These are phyloP conservation scores for Martensiomyces pterosporus DNA, from an alignment of 192 early-diverging fungal genomes.

Conservation along the genomic window DNA sequence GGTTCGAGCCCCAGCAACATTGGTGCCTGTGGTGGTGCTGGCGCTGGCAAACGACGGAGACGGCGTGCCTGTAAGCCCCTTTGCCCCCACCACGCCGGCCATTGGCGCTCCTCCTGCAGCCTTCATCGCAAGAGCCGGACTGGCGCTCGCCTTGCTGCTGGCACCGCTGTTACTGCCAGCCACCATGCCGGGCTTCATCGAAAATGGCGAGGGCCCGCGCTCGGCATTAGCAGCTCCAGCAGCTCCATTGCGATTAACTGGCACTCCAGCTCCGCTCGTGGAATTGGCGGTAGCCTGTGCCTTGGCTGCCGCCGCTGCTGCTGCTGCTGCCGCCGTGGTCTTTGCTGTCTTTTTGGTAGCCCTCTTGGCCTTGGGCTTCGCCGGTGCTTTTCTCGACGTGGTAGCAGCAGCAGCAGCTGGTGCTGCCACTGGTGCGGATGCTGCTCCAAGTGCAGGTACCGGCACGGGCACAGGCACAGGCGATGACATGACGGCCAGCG, in stretches of 20 bases:
- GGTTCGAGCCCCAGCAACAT: background rate
- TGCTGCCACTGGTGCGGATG: conserved; percentile 4
- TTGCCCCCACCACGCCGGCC: background rate
- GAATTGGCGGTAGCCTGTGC: background rate
- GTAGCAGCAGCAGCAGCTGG: conserved; percentile 11
- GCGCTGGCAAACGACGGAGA: conserved; percentile 7
- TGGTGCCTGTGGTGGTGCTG: background rate
- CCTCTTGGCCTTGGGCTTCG: conserved; percentile 25
- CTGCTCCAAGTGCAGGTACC: conserved; percentile 1
- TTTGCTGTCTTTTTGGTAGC: conserved; percentile 25
- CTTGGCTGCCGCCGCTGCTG: conserved; percentile 5
- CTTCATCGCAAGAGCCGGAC: conserved; percentile 27
- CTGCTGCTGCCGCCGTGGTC: conserved; percentile 3
- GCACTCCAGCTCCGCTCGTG: background rate
- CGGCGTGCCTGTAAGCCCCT: background rate
- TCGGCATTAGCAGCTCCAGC: background rate
- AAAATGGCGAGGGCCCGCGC: background rate
- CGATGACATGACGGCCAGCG: background rate
- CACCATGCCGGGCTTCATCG: background rate
- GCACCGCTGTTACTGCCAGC: conserved; percentile 9
- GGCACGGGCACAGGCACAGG: background rate
- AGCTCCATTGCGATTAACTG: background rate
- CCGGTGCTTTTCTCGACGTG: conserved; percentile 15
- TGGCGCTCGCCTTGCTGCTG: conserved; percentile 18
- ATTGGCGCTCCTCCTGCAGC: conserved; percentile 1